Percentiles rank a stretch among this genome's conserved stretches.
Evolutionary conservation across 306 rosid genomes (phyloP).

Genomic region (Pachyrhizus erosus): DNA sequence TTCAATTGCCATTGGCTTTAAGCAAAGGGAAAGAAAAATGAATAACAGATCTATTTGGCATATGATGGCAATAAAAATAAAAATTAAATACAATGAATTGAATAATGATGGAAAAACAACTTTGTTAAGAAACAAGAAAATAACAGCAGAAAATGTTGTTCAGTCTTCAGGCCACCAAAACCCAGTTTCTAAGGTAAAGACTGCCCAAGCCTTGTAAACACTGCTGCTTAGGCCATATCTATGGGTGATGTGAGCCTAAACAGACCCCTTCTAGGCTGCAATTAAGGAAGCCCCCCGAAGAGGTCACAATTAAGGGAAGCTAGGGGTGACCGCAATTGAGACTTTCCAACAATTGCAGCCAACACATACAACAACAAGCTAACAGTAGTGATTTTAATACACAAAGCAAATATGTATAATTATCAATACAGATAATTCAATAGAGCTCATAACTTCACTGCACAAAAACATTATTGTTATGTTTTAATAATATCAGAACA

Average conservation of each 20-base stretch:
- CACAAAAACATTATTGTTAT: not conserved
- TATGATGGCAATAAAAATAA: not conserved
- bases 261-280: not conserved
- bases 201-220: not conserved
- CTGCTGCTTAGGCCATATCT: not conserved
- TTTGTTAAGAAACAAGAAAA: not conserved
- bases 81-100: not conserved
- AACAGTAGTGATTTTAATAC: not conserved
- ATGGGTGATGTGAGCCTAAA: not conserved
- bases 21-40: slow-evolving; percentile 35
- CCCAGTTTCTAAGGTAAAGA: not conserved
- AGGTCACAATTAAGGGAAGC: too few relatives aligned
- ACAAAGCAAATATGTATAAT: not conserved
- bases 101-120: not conserved
- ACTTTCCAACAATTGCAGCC: not conserved
- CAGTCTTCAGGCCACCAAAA: not conserved
- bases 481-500: not conserved
- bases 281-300: not conserved
- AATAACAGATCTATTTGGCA: slow-evolving; percentile 9
- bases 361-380: not conserved
- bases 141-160: not conserved
- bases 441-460: not conserved
- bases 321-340: not conserved
- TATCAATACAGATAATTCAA: not conserved
- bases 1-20: slow-evolving; percentile 79